Evolutionary conservation across 2,329 filamentous ascomycete species (phyloP), one percentile per base, ranked within the genome.

Genomic region (Fusarium sp.): DNA sequence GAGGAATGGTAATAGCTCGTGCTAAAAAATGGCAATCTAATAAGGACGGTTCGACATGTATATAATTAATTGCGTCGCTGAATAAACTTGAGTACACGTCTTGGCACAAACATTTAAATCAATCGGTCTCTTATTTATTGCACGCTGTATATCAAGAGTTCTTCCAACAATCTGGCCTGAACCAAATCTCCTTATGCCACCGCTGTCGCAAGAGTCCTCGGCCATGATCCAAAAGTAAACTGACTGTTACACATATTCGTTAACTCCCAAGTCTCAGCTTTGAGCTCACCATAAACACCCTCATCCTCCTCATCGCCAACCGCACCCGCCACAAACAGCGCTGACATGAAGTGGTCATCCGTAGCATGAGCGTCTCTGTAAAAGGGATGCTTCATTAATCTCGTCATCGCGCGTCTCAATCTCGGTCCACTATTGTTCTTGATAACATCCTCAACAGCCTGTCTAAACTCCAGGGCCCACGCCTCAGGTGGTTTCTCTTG

Each of bases 261-360:
- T 80, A 92, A 80, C 79, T 92, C 90, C 90, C 90, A 92, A n/a
- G 85, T 87, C 83, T 92, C 89, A 0, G 89, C 89, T n/a, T 82
- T 84, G 70, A 90, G 75, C 65, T 81, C 79, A 0, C 83, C 86
- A 40, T 80, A 71, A 18, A 80, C 76, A 1, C 81, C 82, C 61
- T 83, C 79, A 78, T 89, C 87, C 30, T 86, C 85, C 59, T 80
- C 75, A 37, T 85, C 85, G 0, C 3, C 89, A 86, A 35, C 83
- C 83, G 6, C 86, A 82, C 91, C 91, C 0, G 90, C 88, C 1
- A 91, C 87, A 80, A 93, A 93, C 75, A 90, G 83, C 6, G 88
- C 85, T 2, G 90, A 83, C 88, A 93, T 92, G 72, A 91, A 93
- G 77, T 93, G 91, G 78, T 93, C 91, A 76, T 93, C 91, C 0